Conservation (phyloP, 129 eudicot genomes). For the Flaveria linearis region DNA sequence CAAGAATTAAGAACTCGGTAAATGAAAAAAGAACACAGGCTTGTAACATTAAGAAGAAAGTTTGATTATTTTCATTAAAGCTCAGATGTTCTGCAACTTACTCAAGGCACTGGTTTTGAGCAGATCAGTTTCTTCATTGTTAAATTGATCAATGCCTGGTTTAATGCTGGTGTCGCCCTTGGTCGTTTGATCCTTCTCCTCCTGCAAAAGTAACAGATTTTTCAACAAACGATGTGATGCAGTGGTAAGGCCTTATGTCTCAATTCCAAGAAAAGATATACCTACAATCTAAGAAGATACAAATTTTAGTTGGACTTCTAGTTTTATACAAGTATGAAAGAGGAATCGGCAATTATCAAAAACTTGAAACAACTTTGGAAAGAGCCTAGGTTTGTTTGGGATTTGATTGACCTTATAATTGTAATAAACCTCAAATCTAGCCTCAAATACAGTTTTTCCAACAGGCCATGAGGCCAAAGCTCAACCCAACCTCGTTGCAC, state of each 20-base stretch:
- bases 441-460: not conserved
- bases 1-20: not conserved
- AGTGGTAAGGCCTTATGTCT: not conserved
- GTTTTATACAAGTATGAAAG: not conserved
- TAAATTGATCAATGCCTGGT: constrained; percentile 74
- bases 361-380: not conserved
- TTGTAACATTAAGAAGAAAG: not conserved
- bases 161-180: constrained; percentile 30
- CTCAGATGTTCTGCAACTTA: constrained; percentile 35
- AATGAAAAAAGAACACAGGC: not conserved
- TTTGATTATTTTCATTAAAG: not conserved
- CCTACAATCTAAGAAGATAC: not conserved
- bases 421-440: too few relatives aligned
- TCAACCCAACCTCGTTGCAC: too few relatives aligned
- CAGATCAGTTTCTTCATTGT: constrained; percentile 69
- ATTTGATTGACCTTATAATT: too few relatives aligned
- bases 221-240: not conserved
- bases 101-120: constrained; percentile 71
- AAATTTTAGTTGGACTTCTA: not conserved
- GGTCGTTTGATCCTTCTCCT: constrained; percentile 36
- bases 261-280: not conserved
- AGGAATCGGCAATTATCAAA: not conserved
- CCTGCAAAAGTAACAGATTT: constrained; percentile 39
- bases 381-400: not conserved
- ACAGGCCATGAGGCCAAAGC: too few relatives aligned